These are phyloP conservation scores for Wickerhamiella galacta DNA, from an alignment of 805 yeast species.

Conservation along the genomic window DNA sequence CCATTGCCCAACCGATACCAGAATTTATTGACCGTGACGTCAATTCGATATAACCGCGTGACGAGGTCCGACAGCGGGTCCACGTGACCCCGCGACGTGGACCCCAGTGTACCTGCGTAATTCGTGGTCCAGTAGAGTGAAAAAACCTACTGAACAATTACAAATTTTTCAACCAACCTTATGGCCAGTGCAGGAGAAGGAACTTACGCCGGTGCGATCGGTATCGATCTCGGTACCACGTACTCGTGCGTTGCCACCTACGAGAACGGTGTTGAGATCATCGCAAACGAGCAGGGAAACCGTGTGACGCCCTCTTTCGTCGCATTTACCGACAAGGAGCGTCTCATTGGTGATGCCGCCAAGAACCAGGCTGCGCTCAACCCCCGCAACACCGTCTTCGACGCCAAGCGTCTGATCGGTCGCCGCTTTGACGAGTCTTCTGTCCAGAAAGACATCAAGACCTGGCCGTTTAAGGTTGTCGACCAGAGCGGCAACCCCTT, in stretches of 20 bases:
- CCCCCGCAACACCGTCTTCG: constrained; percentile 72
- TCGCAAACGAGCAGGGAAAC: constrained; percentile 97
- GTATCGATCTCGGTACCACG: constrained; percentile 97
- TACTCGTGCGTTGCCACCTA: constrained; percentile 95
- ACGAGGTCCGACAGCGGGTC: no score
- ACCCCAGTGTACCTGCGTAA: no score
- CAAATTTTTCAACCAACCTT: constrained; percentile 8
- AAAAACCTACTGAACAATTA: no score
- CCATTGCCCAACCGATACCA: no score
- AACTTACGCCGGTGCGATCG: constrained; percentile 98
- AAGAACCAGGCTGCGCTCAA: constrained; percentile 94
- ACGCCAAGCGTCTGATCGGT: constrained; percentile 89
- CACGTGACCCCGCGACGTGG: no score
- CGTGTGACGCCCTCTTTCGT: constrained; percentile 95
- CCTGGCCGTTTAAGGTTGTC: constrained; percentile 78
- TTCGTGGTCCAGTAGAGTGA: no score
- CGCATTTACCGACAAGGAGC: constrained; percentile 83
- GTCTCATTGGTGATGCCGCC: constrained; percentile 93
- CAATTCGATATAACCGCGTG: no score
- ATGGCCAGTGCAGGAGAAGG: constrained; percentile 46
- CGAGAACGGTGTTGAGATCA: constrained; percentile 72
- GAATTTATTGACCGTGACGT: no score
- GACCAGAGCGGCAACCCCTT: constrained; percentile 63
- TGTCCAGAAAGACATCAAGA: constrained; percentile 80
- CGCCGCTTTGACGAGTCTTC: constrained; percentile 69